Percentiles rank a stretch among this genome's conserved stretches.
Conservation (phyloP, 1,284 basidiomycete species). For the Moesziomyces globuligerus region DNA sequence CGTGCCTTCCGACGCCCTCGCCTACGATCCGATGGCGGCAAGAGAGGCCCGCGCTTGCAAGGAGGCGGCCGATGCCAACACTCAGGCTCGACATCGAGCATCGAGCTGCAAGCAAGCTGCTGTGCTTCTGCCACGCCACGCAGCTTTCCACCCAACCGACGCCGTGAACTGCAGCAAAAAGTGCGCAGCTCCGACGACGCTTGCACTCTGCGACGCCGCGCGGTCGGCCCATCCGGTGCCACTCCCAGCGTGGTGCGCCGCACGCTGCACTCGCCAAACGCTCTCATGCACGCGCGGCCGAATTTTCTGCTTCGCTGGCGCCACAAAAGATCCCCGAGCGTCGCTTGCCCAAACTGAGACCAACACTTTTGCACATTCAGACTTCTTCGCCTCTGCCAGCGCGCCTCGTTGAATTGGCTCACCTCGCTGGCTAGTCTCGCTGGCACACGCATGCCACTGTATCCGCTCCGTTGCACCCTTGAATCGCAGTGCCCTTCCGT, state of each 20-base stretch:
- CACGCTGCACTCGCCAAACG: no score
- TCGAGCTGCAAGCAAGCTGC: no score
- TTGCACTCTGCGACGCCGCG: no score
- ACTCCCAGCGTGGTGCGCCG: no score
- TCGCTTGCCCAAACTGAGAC: conserved; percentile 4
- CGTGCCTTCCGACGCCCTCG: background rate
- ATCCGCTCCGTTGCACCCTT: no score
- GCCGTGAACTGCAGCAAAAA: no score
- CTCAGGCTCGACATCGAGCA: background rate
- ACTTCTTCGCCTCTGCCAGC: background rate
- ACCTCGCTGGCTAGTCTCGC: background rate
- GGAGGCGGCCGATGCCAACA: background rate
- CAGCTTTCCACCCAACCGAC: no score
- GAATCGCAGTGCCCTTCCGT: no score
- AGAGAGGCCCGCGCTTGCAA: background rate
- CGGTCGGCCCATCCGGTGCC: no score
- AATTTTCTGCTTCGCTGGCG: background rate
- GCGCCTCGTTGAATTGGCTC: background rate
- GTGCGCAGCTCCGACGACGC: no score
- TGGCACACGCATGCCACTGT: no score
- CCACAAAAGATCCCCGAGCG: no score
- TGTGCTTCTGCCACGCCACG: background rate
- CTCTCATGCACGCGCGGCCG: background rate
- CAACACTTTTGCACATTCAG: conserved; percentile 2
- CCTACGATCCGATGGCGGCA: background rate